Conservation (phyloP, 495 filamentous ascomycete genomes). For the Podospora conica region DNA sequence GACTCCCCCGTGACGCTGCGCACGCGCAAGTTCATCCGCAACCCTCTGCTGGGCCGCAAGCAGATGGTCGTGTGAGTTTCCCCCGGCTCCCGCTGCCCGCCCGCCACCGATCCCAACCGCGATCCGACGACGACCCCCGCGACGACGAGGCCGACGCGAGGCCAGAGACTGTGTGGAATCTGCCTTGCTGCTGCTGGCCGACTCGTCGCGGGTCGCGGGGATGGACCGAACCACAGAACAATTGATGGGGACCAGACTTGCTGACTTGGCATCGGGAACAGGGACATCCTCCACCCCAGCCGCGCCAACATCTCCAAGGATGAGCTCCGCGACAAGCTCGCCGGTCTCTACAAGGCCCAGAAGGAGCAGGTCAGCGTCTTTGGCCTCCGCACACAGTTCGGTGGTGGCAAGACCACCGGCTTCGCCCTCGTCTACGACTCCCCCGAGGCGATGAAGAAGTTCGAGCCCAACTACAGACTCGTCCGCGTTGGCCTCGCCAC, state of each 20-base stretch:
- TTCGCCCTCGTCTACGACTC: slow-evolving; percentile 99
- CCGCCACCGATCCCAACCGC: slow-evolving; percentile 1
- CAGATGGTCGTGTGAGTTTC: slow-evolving; percentile 99
- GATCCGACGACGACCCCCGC: neutral
- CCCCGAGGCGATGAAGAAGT: slow-evolving; percentile 96
- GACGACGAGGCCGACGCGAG: slow-evolving; percentile 3
- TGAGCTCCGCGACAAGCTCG: slow-evolving; percentile 90
- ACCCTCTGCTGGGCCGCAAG: slow-evolving; percentile 95
- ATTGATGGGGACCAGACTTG: slow-evolving; percentile 11
- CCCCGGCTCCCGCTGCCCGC: slow-evolving; percentile 1
- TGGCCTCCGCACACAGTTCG: slow-evolving; percentile 96
- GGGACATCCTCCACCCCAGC: slow-evolving; percentile 98
- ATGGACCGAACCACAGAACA: neutral
- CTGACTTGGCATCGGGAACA: slow-evolving; percentile 34
- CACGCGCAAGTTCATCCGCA: slow-evolving; percentile 99
- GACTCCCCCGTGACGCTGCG: slow-evolving; percentile 85
- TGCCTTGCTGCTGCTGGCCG: neutral
- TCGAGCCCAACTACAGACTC: slow-evolving; percentile 96
- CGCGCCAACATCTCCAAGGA: slow-evolving; percentile 98
- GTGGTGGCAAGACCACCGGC: slow-evolving; percentile 98
- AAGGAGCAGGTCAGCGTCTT: slow-evolving; percentile 97
- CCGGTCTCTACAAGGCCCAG: slow-evolving; percentile 91
- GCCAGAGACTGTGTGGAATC: neutral
- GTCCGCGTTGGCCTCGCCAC: slow-evolving; percentile 81
- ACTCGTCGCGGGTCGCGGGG: neutral